These are phyloP conservation scores for Podospora pseudoanserina DNA, from an alignment of 495 filamentous ascomycete genomes.

Conservation along the genomic window DNA sequence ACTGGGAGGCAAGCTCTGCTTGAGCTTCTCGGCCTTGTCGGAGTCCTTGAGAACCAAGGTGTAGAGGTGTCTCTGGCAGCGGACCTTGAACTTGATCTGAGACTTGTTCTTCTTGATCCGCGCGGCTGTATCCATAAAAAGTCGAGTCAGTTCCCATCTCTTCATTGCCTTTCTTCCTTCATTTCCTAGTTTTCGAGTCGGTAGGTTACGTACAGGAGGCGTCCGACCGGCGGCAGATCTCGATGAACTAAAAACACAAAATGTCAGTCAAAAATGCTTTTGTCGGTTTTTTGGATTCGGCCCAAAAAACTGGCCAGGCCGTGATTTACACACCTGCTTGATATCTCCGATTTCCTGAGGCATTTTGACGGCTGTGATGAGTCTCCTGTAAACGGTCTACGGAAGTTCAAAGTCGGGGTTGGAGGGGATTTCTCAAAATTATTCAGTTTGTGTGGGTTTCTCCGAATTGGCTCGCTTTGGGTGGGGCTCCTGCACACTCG, in stretches of 20 bases:
- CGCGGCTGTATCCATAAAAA: conserved; percentile 59
- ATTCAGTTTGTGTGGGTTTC: conserved; percentile 35
- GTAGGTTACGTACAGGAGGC: conserved; percentile 73
- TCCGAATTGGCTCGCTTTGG: conserved; percentile 12
- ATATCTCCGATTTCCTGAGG: conserved; percentile 97
- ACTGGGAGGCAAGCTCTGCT: conserved; percentile 97
- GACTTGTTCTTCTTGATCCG: conserved; percentile 95
- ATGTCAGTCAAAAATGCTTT: conserved; percentile 28
- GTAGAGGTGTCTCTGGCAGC: conserved; percentile 91
- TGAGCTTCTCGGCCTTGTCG: conserved; percentile 99
- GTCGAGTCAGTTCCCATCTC: conserved; percentile 38
- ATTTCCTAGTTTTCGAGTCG: background rate
- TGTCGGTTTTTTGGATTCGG: background rate
- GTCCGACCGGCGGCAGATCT: conserved; percentile 99
- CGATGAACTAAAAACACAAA: conserved; percentile 74
- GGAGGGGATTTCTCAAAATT: conserved; percentile 32
- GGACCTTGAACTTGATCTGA: conserved; percentile 99
- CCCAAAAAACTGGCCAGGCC: background rate
- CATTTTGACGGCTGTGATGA: conserved; percentile 61
- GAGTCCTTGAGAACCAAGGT: conserved; percentile 94
- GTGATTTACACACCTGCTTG: conserved; percentile 60
- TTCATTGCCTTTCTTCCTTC: background rate
- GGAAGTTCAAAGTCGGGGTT: conserved; percentile 26
- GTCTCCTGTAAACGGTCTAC: conserved; percentile 26
- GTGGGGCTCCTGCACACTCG: conserved; percentile 4